Conservation (phyloP, 31 red algal genomes). For the Odonthalia washingtoniensis region DNA sequence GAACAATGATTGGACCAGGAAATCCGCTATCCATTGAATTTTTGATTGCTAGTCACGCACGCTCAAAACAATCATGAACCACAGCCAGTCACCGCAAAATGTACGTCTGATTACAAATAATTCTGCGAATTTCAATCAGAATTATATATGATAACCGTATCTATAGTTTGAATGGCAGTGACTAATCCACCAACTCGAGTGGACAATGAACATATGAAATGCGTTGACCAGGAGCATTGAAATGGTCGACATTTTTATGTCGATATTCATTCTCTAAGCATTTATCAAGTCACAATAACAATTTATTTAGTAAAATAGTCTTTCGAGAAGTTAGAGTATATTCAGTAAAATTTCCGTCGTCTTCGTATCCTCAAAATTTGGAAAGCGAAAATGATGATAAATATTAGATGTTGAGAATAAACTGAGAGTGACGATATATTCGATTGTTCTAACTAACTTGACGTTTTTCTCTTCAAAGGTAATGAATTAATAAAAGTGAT, state of each 20-base stretch:
- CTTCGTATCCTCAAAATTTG: slow-evolving; percentile 77
- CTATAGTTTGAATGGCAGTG: slow-evolving; percentile 85
- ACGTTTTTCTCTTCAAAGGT: slow-evolving; percentile 73
- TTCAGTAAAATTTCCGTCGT: slow-evolving; percentile 44
- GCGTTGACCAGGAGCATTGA: slow-evolving; percentile 81
- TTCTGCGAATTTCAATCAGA: slow-evolving; percentile 96
- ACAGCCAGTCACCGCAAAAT: slow-evolving; percentile 60
- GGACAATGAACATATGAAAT: slow-evolving; percentile 86
- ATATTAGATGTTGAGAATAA: slow-evolving; percentile 82
- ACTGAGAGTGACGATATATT: slow-evolving; percentile 67
- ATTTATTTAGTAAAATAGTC: slow-evolving; percentile 83
- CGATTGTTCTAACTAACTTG: slow-evolving; percentile 60
- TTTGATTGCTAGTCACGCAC: slow-evolving; percentile 56
- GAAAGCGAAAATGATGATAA: slow-evolving; percentile 95
- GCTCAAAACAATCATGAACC: slow-evolving; percentile 57
- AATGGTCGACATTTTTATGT: slow-evolving; percentile 78
- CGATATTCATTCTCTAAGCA: slow-evolving; percentile 69
- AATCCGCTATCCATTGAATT: not conserved
- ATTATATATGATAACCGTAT: slow-evolving; percentile 94
- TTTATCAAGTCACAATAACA: slow-evolving; percentile 80
- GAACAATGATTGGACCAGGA: too few relatives aligned
- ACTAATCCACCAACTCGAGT: slow-evolving; percentile 94
- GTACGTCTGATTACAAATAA: slow-evolving; percentile 85
- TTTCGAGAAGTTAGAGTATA: slow-evolving; percentile 84
- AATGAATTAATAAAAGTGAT: slow-evolving; percentile 73